These are phyloP conservation scores for Aspergillus spinulosporus DNA, from an alignment of 2,329 filamentous ascomycete genomes.

Conservation along the genomic window DNA sequence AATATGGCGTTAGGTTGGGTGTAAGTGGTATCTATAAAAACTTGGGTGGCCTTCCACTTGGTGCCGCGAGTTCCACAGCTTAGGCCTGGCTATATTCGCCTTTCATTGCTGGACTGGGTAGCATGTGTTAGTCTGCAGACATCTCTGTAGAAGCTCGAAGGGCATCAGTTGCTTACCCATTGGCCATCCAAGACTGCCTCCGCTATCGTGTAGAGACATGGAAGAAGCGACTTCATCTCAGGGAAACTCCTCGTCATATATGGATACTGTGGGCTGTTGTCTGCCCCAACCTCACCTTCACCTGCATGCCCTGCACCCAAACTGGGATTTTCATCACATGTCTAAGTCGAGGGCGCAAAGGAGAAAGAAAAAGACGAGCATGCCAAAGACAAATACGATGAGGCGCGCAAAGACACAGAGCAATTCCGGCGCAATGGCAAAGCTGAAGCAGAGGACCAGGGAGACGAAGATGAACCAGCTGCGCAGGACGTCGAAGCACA, in stretches of 20 bases:
- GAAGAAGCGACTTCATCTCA: not conserved
- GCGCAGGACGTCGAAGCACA: not conserved
- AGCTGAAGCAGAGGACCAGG: not conserved
- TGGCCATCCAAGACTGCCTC: not conserved
- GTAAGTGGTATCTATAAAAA: conserved; percentile 11
- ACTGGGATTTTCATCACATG: not conserved
- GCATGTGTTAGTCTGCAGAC: not conserved
- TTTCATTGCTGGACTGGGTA: conserved; percentile 1
- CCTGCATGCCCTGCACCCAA: not conserved
- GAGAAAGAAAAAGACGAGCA: not conserved
- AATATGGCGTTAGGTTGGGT: conserved; percentile 3
- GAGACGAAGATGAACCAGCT: not conserved
- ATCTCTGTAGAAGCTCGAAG: not conserved
- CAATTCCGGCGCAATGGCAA: not conserved
- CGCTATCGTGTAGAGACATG: not conserved
- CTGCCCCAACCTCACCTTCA: not conserved
- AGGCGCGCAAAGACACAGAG: not conserved
- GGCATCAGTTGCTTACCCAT: not conserved
- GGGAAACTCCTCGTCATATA: not conserved
- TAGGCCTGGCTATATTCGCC: not conserved
- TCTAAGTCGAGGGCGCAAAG: not conserved
- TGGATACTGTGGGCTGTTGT: too few species aligned
- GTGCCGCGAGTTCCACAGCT: not conserved
- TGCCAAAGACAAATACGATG: not conserved
- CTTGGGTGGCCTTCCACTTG: conserved; percentile 10